A percentile compares a stretch with the other conserved stretches of the same genome.
phyloP scores from a whole-genome alignment of 306 rosid species.

The Macrotyloma uniflorum region DNA sequence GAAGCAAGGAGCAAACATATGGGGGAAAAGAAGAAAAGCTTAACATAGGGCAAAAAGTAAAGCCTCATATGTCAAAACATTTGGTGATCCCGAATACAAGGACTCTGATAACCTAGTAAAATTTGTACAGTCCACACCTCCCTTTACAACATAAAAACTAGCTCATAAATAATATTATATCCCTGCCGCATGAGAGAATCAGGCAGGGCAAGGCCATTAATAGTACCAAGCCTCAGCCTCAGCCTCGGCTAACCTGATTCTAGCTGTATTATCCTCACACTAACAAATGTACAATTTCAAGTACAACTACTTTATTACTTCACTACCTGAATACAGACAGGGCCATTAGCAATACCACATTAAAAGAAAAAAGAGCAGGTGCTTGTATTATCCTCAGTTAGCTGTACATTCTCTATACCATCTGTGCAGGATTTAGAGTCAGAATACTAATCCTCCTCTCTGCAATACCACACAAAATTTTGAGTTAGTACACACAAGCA shows the following conservation, averaged over 20 bases:
- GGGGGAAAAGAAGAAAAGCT: neutral
- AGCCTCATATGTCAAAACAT: constrained; percentile 36
- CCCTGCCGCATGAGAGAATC: constrained; percentile 54
- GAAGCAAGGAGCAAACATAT: neutral
- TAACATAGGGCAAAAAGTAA: constrained; percentile 15
- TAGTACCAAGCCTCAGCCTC: constrained; percentile 38
- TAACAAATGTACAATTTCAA: constrained; percentile 88
- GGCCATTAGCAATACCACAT: constrained; percentile 39
- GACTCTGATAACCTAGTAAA: constrained; percentile 37
- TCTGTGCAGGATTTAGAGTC: constrained; percentile 72
- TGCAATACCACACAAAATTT: constrained; percentile 42
- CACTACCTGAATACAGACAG: constrained; percentile 47
- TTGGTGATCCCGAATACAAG: constrained; percentile 37
- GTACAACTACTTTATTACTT: constrained; percentile 74
- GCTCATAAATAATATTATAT: constrained; percentile 35
- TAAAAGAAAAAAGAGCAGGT: constrained; percentile 38
- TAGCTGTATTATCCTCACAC: constrained; percentile 67
- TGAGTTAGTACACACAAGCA: neutral
- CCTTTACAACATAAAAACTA: constrained; percentile 48
- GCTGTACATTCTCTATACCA: constrained; percentile 83
- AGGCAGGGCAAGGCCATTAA: constrained; percentile 31
- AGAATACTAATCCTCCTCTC: constrained; percentile 95
- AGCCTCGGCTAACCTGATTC: constrained; percentile 55
- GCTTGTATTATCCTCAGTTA: constrained; percentile 77
- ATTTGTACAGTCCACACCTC: constrained; percentile 47